Evolutionary conservation across 805 yeast genomes (phyloP), one percentile per base, ranked within the genome.

Genomic region (Hyphopichia homilentoma): DNA sequence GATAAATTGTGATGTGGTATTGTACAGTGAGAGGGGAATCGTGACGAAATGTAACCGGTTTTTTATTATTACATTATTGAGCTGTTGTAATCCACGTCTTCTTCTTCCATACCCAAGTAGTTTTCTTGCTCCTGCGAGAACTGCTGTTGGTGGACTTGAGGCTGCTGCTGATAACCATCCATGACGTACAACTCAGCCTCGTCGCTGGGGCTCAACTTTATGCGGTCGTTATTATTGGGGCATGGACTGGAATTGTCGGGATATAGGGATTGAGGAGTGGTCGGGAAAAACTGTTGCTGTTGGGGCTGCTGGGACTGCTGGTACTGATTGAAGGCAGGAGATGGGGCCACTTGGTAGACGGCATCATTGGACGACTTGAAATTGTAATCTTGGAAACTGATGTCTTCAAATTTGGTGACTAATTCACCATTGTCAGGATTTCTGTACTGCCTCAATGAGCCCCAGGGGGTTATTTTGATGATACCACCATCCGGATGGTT

Each of bases 401-500:
- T 50, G 44, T 73, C 70, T 47, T 77, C 81, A 35, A 77, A 68
- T 25, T 64, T 60, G 31, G 75, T 65, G 19, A 69, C 60, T 36
- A 57, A 48, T 30, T 70, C 67, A 33, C 77, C 77, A 29, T 65
- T 64, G 20, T 59, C 62, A 21, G 53, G 45, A 32, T 66, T 55
- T 17, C 60, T 62, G 43, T 48, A 61, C 39, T 65, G 70, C 40
- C 82, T 57, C 25, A 77, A 57, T 30, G 76, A 73, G n/a, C 83
- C 83, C 59, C 79, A 68, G 16, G 83, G 82, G 1, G 82, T 76
- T 35, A 77, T 71, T 48, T 76, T 78, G 29, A 77, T 71, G 19
- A 62, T 63, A 0, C 83, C 83, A 7, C 83, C 83, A 8, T 76
- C 76, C 2, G 83, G 83, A 41, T 76, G 82, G 32, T 65, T 64